Evolutionary conservation across 2,329 filamentous ascomycete species (phyloP).

Genomic region (Apiospora sp.): DNA sequence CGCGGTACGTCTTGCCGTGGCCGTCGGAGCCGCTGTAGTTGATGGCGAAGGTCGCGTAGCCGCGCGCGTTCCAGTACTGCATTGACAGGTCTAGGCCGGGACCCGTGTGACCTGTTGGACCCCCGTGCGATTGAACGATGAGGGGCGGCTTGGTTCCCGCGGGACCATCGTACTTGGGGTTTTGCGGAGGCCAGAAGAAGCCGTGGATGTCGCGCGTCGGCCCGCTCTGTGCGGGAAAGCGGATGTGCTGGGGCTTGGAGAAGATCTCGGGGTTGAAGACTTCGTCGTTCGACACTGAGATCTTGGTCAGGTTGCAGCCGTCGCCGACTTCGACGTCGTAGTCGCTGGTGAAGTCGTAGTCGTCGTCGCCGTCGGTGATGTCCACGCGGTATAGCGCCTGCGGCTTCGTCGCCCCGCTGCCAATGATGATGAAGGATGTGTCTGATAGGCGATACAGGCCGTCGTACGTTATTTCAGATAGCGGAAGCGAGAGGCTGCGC

Average conservation of each 20-base stretch:
- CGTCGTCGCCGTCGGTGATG: neutral
- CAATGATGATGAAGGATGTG: neutral
- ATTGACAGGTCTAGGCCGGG: slow-evolving; percentile 52
- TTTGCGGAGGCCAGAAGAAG: slow-evolving; percentile 58
- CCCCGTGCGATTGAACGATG: slow-evolving; percentile 60
- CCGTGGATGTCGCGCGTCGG: slow-evolving; percentile 49
- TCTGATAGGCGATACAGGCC: slow-evolving; percentile 1
- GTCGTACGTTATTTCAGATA: neutral
- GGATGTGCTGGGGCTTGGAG: neutral
- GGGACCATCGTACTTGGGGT: slow-evolving; percentile 50
- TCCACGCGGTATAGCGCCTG: neutral
- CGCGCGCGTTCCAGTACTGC: slow-evolving; percentile 63
- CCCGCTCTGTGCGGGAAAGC: slow-evolving; percentile 28
- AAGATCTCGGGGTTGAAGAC: neutral
- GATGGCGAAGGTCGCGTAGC: slow-evolving; percentile 58
- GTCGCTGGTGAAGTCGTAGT: neutral
- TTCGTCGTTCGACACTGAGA: neutral
- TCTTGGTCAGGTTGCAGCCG: neutral
- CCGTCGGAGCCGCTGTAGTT: slow-evolving; percentile 62
- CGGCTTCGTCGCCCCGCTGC: neutral
- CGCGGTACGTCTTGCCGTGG: slow-evolving; percentile 58
- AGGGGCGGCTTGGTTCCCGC: slow-evolving; percentile 53
- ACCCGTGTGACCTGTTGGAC: slow-evolving; percentile 54
- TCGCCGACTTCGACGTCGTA: neutral
- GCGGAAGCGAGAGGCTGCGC: neutral